A percentile compares a stretch with the other conserved stretches of the same genome.
Conservation (phyloP, 129 eudicot species). For the Escallonia rubra region DNA sequence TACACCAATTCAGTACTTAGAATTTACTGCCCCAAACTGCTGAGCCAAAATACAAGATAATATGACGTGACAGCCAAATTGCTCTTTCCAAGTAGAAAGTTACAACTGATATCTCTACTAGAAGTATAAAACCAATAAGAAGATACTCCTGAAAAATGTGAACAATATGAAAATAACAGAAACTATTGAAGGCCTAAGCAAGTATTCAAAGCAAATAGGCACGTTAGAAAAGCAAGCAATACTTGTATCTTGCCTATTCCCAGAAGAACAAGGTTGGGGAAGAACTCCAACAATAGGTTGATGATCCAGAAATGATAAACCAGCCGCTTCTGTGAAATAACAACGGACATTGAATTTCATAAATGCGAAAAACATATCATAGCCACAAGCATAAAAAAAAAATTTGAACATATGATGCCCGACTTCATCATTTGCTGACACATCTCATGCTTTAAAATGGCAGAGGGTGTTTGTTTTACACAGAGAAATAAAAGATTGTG, state of each 20-base stretch:
- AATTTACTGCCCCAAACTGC: neutral
- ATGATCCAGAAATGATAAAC: constrained; percentile 40
- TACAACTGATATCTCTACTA: too few species aligned
- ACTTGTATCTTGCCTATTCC: constrained; percentile 74
- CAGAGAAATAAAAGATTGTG: too few species aligned
- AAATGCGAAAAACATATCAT: neutral
- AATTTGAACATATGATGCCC: too few species aligned
- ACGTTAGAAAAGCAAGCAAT: constrained; percentile 15
- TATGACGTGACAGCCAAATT: neutral
- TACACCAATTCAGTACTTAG: neutral
- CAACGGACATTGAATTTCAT: constrained; percentile 1
- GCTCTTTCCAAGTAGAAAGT: neutral
- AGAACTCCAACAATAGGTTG: constrained; percentile 87
- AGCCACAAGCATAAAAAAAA: neutral
- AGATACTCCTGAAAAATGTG: too few species aligned
- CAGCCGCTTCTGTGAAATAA: constrained; percentile 69
- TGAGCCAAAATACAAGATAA: neutral
- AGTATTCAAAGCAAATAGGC: neutral
- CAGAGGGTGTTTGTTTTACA: too few species aligned
- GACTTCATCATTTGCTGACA: too few species aligned
- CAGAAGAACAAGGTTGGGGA: constrained; percentile 78
- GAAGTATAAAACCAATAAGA: too few species aligned
- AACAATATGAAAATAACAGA: neutral
- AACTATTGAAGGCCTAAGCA: neutral
- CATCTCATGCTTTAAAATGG: too few species aligned